Evolutionary conservation across 1,284 basidiomycete genomes (phyloP).

Genomic region (Cryptococcus sp.): DNA sequence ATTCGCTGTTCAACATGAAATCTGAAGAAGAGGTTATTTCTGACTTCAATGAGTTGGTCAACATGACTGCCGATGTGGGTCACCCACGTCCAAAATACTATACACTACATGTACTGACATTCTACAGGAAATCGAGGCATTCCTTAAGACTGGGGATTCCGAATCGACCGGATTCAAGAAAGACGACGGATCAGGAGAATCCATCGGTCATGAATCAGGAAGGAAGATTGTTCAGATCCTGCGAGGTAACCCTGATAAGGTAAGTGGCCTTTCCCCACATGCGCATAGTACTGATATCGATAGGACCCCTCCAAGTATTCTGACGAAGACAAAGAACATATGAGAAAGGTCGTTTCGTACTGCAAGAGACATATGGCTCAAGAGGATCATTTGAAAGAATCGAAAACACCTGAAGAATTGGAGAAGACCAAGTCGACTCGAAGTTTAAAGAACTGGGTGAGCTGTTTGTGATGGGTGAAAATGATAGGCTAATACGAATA

Average conservation of each 20-base stretch:
- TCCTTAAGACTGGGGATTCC: conserved; percentile 41
- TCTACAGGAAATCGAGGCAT: conserved; percentile 39
- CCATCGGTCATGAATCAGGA: conserved; percentile 40
- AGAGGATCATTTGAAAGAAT: conserved; percentile 41
- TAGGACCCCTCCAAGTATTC: conserved; percentile 42
- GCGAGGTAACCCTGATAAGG: conserved; percentile 41
- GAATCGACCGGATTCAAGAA: conserved; percentile 35
- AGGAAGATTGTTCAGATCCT: conserved; percentile 46
- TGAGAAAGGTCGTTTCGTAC: conserved; percentile 44
- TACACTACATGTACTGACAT: conserved; percentile 1
- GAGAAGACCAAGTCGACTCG: conserved; percentile 41
- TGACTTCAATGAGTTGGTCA: conserved; percentile 47
- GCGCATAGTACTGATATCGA: not conserved
- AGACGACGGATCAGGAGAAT: conserved; percentile 35
- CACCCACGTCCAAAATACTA: not conserved
- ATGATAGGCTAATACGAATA: conserved; percentile 6
- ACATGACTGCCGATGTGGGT: conserved; percentile 41
- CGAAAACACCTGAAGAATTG: conserved; percentile 40
- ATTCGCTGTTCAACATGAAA: conserved; percentile 23
- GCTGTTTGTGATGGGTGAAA: conserved; percentile 1
- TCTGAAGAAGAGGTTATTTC: conserved; percentile 33
- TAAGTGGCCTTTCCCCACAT: not conserved
- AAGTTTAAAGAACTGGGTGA: conserved; percentile 44
- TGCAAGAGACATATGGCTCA: conserved; percentile 46
- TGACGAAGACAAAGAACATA: conserved; percentile 44